These are phyloP conservation scores for Irpex sp. DNA, from an alignment of 1,284 basidiomycete species.

Conservation along the genomic window DNA sequence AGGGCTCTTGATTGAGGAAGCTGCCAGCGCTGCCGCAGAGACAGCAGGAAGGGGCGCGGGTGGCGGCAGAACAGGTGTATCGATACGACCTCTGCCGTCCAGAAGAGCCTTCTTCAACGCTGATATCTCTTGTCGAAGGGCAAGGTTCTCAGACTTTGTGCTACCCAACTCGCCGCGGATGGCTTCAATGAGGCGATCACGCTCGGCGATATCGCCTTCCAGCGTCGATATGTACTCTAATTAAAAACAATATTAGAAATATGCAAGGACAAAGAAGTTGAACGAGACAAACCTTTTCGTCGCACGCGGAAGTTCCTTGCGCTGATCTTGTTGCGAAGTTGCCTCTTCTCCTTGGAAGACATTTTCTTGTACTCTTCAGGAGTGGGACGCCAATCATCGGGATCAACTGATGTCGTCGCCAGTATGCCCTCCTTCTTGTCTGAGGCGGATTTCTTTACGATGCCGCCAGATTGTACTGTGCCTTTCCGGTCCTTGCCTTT, in stretches of 20 bases:
- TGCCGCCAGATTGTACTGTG: constrained; percentile 70
- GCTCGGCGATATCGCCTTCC: constrained; percentile 90
- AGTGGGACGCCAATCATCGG: constrained; percentile 78
- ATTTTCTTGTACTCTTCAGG: constrained; percentile 97
- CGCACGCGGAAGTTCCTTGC: constrained; percentile 93
- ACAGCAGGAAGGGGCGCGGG: constrained; percentile 39
- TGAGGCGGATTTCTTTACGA: constrained; percentile 56
- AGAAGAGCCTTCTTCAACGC: constrained; percentile 80
- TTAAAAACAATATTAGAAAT: constrained; percentile 9
- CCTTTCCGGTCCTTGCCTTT: constrained; percentile 65
- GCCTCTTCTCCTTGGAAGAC: constrained; percentile 93
- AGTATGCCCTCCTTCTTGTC: constrained; percentile 30
- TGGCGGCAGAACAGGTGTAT: constrained; percentile 39
- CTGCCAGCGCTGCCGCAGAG: constrained; percentile 24
- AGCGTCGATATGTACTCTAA: constrained; percentile 90
- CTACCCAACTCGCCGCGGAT: constrained; percentile 84
- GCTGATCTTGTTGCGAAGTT: constrained; percentile 95
- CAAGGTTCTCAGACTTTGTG: constrained; percentile 79
- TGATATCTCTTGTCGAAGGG: constrained; percentile 81
- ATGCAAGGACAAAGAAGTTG: constrained; percentile 7
- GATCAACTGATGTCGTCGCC: constrained; percentile 44
- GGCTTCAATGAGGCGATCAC: constrained; percentile 86
- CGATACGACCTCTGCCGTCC: constrained; percentile 45
- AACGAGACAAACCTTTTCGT: constrained; percentile 68
- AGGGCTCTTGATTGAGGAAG: constrained; percentile 18